phyloP scores from a whole-genome alignment of 2,329 filamentous ascomycete species.

The Verticillium dahliae region DNA sequence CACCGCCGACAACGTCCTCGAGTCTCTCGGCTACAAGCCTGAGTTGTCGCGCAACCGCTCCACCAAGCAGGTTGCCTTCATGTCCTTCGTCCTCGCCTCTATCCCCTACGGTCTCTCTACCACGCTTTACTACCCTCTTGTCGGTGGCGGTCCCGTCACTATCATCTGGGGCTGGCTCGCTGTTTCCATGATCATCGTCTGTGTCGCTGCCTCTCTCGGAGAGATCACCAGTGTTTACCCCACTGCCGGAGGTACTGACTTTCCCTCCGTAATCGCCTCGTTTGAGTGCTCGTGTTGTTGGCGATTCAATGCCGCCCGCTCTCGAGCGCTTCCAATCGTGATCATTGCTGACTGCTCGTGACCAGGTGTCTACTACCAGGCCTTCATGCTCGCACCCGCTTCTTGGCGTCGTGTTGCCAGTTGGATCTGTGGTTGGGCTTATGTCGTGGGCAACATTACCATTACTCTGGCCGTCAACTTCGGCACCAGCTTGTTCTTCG shows the following conservation, averaged over 20 bases:
- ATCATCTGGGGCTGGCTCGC: slow-evolving; percentile 69
- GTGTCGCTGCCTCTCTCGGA: slow-evolving; percentile 62
- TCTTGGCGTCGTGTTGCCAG: slow-evolving; percentile 56
- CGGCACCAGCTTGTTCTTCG: slow-evolving; percentile 61
- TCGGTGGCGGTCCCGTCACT: slow-evolving; percentile 59
- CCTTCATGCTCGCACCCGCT: slow-evolving; percentile 63
- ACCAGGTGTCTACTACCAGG: slow-evolving; percentile 64
- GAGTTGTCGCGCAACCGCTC: slow-evolving; percentile 60
- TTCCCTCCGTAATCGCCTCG: neutral
- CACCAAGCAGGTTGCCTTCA: slow-evolving; percentile 64
- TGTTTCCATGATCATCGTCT: slow-evolving; percentile 64
- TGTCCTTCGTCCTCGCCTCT: slow-evolving; percentile 70
- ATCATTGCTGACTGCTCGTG: neutral
- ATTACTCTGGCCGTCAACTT: slow-evolving; percentile 82
- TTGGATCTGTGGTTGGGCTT: slow-evolving; percentile 71
- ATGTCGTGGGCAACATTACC: slow-evolving; percentile 73
- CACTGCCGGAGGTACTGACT: slow-evolving; percentile 55
- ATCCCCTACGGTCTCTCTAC: slow-evolving; percentile 70
- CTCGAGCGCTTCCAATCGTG: neutral
- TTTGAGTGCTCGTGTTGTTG: neutral
- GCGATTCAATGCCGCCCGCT: neutral
- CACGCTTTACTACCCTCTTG: slow-evolving; percentile 60
- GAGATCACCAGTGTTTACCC: slow-evolving; percentile 73
- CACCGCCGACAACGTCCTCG: slow-evolving; percentile 56
- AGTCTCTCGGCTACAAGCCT: slow-evolving; percentile 59